Evolutionary conservation across 2,329 filamentous ascomycete genomes (phyloP).

Genomic region (Penicillium sp.): DNA sequence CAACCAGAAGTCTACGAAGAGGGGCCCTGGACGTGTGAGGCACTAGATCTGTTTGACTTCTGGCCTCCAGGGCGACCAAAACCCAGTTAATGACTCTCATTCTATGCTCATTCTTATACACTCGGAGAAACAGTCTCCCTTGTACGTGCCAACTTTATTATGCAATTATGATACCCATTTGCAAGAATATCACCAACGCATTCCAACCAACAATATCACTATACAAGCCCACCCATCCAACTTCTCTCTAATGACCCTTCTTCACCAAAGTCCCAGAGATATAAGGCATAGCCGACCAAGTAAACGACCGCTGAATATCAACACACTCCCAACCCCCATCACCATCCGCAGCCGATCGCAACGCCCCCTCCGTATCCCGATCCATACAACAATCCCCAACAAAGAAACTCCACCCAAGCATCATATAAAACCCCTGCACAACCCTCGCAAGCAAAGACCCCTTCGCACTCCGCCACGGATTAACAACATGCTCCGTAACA

Average conservation of each 20-base stretch:
- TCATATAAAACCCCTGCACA: conserved; percentile 46
- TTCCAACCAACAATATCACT: neutral
- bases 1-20: conserved; percentile 24
- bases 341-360: conserved; percentile 40
- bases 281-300: conserved; percentile 39
- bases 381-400: conserved; percentile 51
- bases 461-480: conserved; percentile 46
- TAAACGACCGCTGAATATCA: conserved; percentile 43
- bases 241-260: conserved; percentile 18
- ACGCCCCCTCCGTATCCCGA: conserved; percentile 45
- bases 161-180: conserved; percentile 18
- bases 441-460: conserved; percentile 45
- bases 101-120: conserved; percentile 1
- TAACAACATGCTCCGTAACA: conserved; percentile 54
- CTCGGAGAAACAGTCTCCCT: neutral
- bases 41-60: conserved; percentile 42
- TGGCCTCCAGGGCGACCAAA: conserved; percentile 41
- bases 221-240: too few relatives aligned
- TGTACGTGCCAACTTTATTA: conserved; percentile 1
- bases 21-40: conserved; percentile 42
- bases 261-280: conserved; percentile 42
- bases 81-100: conserved; percentile 17
- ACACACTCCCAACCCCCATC: conserved; percentile 49
- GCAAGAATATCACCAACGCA: neutral
- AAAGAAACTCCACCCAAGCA: conserved; percentile 50